Conservation (phyloP, 306 rosid species). For the Trifolium subterraneum region DNA sequence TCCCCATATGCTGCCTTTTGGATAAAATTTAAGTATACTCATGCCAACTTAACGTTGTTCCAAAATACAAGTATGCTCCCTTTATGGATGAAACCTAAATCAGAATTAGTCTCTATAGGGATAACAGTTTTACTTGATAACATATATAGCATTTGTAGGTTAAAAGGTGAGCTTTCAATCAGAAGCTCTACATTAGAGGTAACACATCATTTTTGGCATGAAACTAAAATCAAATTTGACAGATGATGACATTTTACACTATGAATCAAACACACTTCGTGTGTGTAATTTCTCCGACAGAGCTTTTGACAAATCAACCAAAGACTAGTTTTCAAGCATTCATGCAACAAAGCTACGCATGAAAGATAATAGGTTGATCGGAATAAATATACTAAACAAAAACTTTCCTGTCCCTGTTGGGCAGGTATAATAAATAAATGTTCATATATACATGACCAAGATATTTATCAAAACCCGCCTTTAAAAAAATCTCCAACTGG, state of each 20-base stretch:
- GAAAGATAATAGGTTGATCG: conserved; percentile 20
- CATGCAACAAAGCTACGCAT: conserved; percentile 7
- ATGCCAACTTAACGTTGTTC: neutral
- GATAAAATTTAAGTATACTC: too few relatives aligned
- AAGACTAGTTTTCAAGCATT: neutral
- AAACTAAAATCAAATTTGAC: neutral
- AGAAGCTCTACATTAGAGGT: neutral
- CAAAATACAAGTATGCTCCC: neutral
- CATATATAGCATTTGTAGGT: neutral
- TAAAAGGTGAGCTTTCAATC: neutral
- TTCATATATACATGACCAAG: conserved; percentile 51
- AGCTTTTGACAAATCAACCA: neutral
- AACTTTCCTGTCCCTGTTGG: conserved; percentile 13
- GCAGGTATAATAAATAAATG: conserved; percentile 35
- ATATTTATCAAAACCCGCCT: conserved; percentile 41
- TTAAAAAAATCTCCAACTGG: conserved; percentile 43
- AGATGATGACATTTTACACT: neutral
- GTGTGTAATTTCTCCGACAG: neutral
- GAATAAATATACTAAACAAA: conserved; percentile 31
- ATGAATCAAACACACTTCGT: neutral
- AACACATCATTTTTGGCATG: neutral
- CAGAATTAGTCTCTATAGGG: neutral
- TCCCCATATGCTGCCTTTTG: too few relatives aligned
- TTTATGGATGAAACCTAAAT: neutral
- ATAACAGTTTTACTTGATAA: neutral